These are phyloP conservation scores for Ustilago hordei DNA, from an alignment of 1,284 basidiomycete species.

Conservation along the genomic window DNA sequence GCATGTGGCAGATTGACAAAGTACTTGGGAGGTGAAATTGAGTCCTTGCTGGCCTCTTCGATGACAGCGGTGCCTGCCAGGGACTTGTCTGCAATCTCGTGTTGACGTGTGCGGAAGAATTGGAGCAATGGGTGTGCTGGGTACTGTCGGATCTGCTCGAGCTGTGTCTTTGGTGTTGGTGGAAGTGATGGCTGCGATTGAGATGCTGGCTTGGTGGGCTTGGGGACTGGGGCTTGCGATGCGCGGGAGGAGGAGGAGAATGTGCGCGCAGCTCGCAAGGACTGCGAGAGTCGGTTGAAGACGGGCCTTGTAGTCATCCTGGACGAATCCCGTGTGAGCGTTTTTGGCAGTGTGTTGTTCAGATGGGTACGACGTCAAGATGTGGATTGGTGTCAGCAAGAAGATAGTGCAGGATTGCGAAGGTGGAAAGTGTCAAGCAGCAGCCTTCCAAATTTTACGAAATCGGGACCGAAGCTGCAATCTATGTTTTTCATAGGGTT, in stretches of 20 bases:
- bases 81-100: slow-evolving; percentile 37
- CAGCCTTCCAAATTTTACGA: slow-evolving; percentile 19
- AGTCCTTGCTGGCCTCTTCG: slow-evolving; percentile 36
- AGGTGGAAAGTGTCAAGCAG: slow-evolving; percentile 1
- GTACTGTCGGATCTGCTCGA: slow-evolving; percentile 53
- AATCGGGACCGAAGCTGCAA: slow-evolving; percentile 13
- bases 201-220: slow-evolving; percentile 43
- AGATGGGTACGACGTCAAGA: slow-evolving; percentile 2
- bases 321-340: neutral
- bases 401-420: slow-evolving; percentile 1
- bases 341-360: slow-evolving; percentile 7
- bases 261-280: slow-evolving; percentile 27
- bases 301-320: slow-evolving; percentile 24
- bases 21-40: slow-evolving; percentile 19
- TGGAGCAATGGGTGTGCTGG: slow-evolving; percentile 64
- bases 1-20: slow-evolving; percentile 49
- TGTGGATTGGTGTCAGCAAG: slow-evolving; percentile 2
- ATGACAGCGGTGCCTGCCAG: slow-evolving; percentile 31
- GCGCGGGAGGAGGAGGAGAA: slow-evolving; percentile 36
- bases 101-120: slow-evolving; percentile 57
- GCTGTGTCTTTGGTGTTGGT: slow-evolving; percentile 29
- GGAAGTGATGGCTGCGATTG: slow-evolving; percentile 33
- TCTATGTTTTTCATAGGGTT: neutral
- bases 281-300: slow-evolving; percentile 28
- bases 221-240: slow-evolving; percentile 38